A percentile compares a stretch with the other conserved stretches of the same genome.
Evolutionary conservation across 2,329 filamentous ascomycete species (phyloP).

Genomic region (Sphaerostilbella broomeana): DNA sequence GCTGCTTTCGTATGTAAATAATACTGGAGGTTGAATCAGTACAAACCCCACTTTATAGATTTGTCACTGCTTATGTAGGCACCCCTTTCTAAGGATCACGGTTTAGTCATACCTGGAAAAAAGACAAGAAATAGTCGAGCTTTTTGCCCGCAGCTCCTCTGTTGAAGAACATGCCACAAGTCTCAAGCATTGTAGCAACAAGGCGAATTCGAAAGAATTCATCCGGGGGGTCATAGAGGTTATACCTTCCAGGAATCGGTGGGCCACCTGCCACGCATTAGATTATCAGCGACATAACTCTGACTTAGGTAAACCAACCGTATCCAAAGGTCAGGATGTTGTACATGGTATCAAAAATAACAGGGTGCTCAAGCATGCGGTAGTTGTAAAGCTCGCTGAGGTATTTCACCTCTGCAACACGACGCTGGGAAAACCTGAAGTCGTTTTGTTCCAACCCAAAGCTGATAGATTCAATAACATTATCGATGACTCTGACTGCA

Average conservation of each 20-base stretch:
- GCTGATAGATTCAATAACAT: conserved; percentile 78
- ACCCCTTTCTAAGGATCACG: neutral
- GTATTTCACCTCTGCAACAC: conserved; percentile 93
- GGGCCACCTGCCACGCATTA: conserved; percentile 54
- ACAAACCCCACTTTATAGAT: no score
- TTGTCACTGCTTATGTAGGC: no score
- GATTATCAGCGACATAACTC: neutral
- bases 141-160: conserved; percentile 93
- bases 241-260: conserved; percentile 70
- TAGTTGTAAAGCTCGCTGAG: conserved; percentile 96
- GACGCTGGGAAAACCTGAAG: conserved; percentile 93
- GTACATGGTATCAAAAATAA: conserved; percentile 94
- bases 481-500: conserved; percentile 85
- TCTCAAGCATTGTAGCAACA: conserved; percentile 83
- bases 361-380: conserved; percentile 88
- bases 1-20: conserved; percentile 88
- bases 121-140: conserved; percentile 92
- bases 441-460: conserved; percentile 92
- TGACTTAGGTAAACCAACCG: conserved; percentile 37
- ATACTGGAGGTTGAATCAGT: conserved; percentile 47
- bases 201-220: conserved; percentile 95
- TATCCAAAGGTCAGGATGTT: conserved; percentile 92
- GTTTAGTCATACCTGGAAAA: conserved; percentile 65
- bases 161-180: conserved; percentile 93
- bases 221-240: conserved; percentile 77